Evolutionary conservation across 495 filamentous ascomycete species (phyloP).

Genomic region (Penicillium salamii): DNA sequence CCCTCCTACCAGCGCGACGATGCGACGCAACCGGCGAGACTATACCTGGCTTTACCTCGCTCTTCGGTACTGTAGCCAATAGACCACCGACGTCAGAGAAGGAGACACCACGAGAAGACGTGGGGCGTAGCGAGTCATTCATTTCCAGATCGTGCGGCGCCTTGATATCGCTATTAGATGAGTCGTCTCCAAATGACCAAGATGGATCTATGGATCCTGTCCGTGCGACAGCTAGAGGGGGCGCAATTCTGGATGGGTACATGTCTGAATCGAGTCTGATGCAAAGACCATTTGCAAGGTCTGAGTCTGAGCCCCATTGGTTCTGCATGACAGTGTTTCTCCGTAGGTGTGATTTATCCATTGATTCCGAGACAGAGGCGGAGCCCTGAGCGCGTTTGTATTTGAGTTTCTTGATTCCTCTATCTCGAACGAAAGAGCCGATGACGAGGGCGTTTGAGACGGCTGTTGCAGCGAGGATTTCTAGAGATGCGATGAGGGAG

Average conservation of each 20-base stretch:
- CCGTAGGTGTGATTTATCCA: slow-evolving; percentile 49
- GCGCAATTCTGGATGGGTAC: slow-evolving; percentile 30
- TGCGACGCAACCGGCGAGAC: background rate
- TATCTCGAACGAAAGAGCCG: slow-evolving; percentile 77
- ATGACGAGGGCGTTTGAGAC: slow-evolving; percentile 77
- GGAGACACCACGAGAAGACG: slow-evolving; percentile 51
- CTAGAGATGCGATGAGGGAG: slow-evolving; percentile 73
- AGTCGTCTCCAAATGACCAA: slow-evolving; percentile 35
- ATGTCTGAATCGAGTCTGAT: slow-evolving; percentile 61
- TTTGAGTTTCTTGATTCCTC: slow-evolving; percentile 74
- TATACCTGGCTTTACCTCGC: background rate
- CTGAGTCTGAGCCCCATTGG: slow-evolving; percentile 81
- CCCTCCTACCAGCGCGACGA: slow-evolving; percentile 44
- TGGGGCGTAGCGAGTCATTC: slow-evolving; percentile 19
- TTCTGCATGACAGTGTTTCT: slow-evolving; percentile 50
- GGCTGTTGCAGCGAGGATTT: slow-evolving; percentile 72
- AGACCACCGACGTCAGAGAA: slow-evolving; percentile 74
- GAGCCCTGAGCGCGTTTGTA: slow-evolving; percentile 58
- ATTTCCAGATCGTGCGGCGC: slow-evolving; percentile 36
- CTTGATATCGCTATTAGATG: slow-evolving; percentile 33
- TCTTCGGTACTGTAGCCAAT: slow-evolving; percentile 25
- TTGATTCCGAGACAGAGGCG: slow-evolving; percentile 49
- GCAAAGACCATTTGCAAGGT: slow-evolving; percentile 72
- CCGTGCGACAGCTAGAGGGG: slow-evolving; percentile 20
- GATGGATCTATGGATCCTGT: slow-evolving; percentile 29